Base-by-base conservation (phyloP, 768 basidiomycete species). In the Phanerochaete carnosa region DNA sequence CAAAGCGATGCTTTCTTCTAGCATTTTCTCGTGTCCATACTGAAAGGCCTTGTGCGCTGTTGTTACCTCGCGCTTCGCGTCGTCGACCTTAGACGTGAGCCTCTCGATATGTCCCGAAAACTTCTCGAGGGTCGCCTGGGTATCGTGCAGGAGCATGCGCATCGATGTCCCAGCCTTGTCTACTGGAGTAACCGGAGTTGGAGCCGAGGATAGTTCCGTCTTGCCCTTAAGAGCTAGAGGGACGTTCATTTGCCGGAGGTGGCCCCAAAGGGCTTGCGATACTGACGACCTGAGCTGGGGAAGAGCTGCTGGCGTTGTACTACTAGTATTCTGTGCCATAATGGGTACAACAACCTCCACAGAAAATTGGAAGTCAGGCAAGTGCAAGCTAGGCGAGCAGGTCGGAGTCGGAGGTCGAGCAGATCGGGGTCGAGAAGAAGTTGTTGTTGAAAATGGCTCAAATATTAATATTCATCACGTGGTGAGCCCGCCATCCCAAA, bases 121-220 rank as follows among this genome's bases (percentile, higher is more conserved):
- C 65, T 76, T 82, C 71, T 92, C 88, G 35, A 91, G 78, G 62
- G 86, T 83, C 23, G 80, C 82, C 58, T 90, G 88, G 0, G 88
- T 90, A 68, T 91, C 90, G 64, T 90, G 83, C 23, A 92, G 74
- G 13, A 91, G 78, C 64, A 90, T 80, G 43, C 89, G 83, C 74
- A 86, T 86, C 6, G 89, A 88, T 2, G 88, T 87, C 13, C 81
- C 83, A 11, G 82, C 80, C 65, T 82, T 89, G 73, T 91, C 89
- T 29, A 82, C 65, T 3, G 88, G 74, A 1, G 68, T 61, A 1
- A 72, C 78, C n/a, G 80, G 75, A 32, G 64, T 58, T 32, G 69
- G 35, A 33, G 70, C 51, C 16, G 73, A 60, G 15, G 68, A 58
- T 1, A 70, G 53, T 3, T 22, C 23, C 11, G 23, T 12, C 23